phyloP scores from a whole-genome alignment of 2,329 filamentous ascomycete species.

The Chaetomiaceae sp. region DNA sequence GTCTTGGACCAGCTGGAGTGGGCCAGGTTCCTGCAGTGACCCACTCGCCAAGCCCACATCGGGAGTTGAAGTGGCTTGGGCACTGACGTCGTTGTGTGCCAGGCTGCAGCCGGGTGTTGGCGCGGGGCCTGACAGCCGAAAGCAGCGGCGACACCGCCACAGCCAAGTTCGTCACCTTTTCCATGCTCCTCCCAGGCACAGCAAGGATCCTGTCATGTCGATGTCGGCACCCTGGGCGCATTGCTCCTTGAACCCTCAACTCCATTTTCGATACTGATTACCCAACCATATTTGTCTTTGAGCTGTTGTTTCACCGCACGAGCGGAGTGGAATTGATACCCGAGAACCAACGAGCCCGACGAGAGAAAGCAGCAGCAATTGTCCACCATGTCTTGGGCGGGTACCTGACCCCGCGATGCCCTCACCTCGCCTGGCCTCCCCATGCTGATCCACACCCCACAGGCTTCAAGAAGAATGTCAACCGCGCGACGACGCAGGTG shows the following conservation, averaged over 20 bases:
- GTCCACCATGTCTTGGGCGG: constrained; percentile 45
- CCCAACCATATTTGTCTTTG: neutral
- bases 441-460: constrained; percentile 11
- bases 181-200: constrained; percentile 2
- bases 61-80: constrained; percentile 1
- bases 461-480: constrained; percentile 96
- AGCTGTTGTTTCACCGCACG: neutral
- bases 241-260: neutral
- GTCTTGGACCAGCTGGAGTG: too few species aligned
- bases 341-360: neutral
- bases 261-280: neutral
- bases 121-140: constrained; percentile 3
- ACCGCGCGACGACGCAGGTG: constrained; percentile 97
- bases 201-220: constrained; percentile 7
- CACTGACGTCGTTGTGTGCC: constrained; percentile 25
- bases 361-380: constrained; percentile 4
- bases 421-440: neutral
- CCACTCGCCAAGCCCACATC: neutral
- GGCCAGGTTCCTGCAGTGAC: neutral
- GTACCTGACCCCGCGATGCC: constrained; percentile 30
- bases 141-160: constrained; percentile 25
- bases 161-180: constrained; percentile 25
- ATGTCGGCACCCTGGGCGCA: neutral
- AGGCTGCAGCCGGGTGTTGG: neutral
- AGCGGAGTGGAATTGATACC: neutral